Evolutionary conservation across 768 basidiomycete species (phyloP), one percentile per base, ranked within the genome.

Genomic region (Mrakia blollopis): DNA sequence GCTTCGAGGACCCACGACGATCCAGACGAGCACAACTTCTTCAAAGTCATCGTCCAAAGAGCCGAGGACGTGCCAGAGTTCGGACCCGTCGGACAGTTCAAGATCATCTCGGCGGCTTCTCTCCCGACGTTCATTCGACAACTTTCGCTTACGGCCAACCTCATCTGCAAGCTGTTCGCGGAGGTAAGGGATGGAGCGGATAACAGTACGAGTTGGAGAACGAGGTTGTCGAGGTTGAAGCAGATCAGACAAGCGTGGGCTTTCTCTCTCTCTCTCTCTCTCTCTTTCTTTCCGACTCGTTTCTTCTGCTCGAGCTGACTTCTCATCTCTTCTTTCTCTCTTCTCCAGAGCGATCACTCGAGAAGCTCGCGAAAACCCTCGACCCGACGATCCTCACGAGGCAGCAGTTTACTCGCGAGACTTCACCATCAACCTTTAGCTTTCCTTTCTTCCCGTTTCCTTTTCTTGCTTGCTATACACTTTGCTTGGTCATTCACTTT

Each of bases 41-140:
- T 97, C 88, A 94, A 93, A 82, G 89, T 98, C 78, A 92, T 89
- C 21, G 87, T 98, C 25, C 97, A 98, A 84, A 88, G 91, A 25
- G 93, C 91, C 2, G 86, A 86, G 0, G 92, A 93, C 60, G 97
- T 98, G 91, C 90, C 93, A 16, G 94, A 97, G 81, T 97, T 98
- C 84, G 88, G 91, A 0, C 95, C 97, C 0, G 86, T 98, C 39
- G 95, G 95, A 16, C 89, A 90, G 80, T 96, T 94, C 87, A 98
- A 98, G 75, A 87, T 98, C 75, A 92, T 98, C 72, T 95, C 93
- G 0, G 91, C 93, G 11, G 89, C 90, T 78, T 91, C 90, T 78
- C 86, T 99, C 10, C 92, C 97, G 7, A 84, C 91, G n/a, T 86
- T 96, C 70, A 89, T 97, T 44, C 88, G 96, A 65, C 94, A 97